These are phyloP conservation scores for Pezicula radicicola DNA, from an alignment of 2,329 filamentous ascomycete species.

Conservation along the genomic window DNA sequence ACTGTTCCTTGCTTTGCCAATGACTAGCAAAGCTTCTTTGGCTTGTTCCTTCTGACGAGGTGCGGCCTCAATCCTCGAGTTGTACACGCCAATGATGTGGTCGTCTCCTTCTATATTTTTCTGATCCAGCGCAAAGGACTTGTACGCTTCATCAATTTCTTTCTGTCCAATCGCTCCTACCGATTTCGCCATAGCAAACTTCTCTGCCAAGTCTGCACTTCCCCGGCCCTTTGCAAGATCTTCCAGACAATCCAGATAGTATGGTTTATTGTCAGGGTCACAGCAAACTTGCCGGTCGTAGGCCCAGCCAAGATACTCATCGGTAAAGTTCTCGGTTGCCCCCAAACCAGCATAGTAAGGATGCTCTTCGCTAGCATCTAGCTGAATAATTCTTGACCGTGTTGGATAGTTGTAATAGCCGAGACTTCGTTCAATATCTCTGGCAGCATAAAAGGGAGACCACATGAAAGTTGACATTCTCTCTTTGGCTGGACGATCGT, in stretches of 20 bases:
- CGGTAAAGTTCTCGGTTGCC: slow-evolving; percentile 57
- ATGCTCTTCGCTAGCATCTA: slow-evolving; percentile 33
- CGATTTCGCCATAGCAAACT: slow-evolving; percentile 55
- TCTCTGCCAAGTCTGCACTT: slow-evolving; percentile 54
- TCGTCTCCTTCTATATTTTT: slow-evolving; percentile 49
- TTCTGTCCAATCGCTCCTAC: slow-evolving; percentile 53
- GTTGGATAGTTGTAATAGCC: slow-evolving; percentile 26
- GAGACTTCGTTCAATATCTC: slow-evolving; percentile 23
- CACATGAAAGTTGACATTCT: slow-evolving; percentile 5
- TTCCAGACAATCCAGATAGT: slow-evolving; percentile 65
- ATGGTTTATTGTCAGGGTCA: slow-evolving; percentile 51
- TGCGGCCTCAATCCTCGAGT: slow-evolving; percentile 53
- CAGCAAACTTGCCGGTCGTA: slow-evolving; percentile 56
- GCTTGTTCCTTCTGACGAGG: slow-evolving; percentile 51
- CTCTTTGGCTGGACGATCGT: slow-evolving; percentile 14
- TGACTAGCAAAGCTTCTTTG: slow-evolving; percentile 53
- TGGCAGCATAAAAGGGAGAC: slow-evolving; percentile 15
- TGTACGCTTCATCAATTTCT: slow-evolving; percentile 56
- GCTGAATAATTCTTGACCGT: slow-evolving; percentile 22
- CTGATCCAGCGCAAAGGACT: slow-evolving; percentile 51
- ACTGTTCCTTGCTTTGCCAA: slow-evolving; percentile 57
- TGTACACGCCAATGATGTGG: slow-evolving; percentile 59
- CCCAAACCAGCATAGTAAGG: slow-evolving; percentile 60
- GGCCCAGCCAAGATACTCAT: slow-evolving; percentile 57
- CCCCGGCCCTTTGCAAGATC: slow-evolving; percentile 47